A percentile compares a stretch with the other conserved stretches of the same genome.
Conservation (phyloP, 345 rosid species). For the Sonneratia alba region DNA sequence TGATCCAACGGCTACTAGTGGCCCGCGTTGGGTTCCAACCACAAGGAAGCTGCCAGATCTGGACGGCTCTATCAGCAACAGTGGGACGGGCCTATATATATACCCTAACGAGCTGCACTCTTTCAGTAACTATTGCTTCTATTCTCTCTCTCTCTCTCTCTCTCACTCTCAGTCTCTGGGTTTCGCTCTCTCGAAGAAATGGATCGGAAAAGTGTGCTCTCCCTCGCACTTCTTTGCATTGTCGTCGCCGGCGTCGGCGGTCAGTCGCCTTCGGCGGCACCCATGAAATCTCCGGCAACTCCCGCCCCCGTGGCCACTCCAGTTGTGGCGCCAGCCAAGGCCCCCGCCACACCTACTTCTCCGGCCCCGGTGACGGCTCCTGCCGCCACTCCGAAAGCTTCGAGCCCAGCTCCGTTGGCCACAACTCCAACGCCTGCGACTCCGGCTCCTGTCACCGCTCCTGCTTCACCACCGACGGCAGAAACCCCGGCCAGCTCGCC, state of each 20-base stretch:
- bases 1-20: no score
- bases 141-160: conserved; percentile 1
- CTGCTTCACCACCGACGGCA: conserved; percentile 8
- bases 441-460: conserved; percentile 17
- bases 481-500: conserved; percentile 21
- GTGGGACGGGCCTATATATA: no score
- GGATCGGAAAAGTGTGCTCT: conserved; percentile 29
- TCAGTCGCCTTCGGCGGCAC: conserved; percentile 53
- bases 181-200: conserved; percentile 16
- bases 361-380: conserved; percentile 8
- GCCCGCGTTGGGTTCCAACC: no score
- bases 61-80: no score
- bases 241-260: conserved; percentile 53
- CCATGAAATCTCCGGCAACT: conserved; percentile 26
- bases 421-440: conserved; percentile 14
- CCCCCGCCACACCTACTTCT: conserved; percentile 7
- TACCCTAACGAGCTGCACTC: neutral
- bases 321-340: conserved; percentile 2
- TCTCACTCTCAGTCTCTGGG: neutral
- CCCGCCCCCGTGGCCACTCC: conserved; percentile 4
- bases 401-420: conserved; percentile 23
- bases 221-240: conserved; percentile 37
- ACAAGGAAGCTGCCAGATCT: no score
- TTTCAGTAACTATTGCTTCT: neutral
- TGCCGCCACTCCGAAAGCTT: conserved; percentile 10